phyloP scores from a whole-genome alignment of 441 rosid species.

The Bruguiera hainesii region DNA sequence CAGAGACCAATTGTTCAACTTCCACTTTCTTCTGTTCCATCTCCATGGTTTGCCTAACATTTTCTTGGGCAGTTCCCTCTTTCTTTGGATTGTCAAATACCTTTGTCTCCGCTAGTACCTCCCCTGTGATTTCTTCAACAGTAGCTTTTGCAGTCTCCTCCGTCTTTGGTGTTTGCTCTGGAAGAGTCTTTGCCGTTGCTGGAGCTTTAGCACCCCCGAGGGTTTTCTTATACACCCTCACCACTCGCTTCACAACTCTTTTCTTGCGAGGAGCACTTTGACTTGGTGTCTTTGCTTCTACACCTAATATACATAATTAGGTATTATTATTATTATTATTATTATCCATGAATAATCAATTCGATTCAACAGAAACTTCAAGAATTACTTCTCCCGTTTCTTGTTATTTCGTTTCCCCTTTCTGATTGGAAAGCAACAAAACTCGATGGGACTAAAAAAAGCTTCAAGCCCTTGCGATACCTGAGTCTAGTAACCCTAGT shows the following conservation, averaged over 20 bases:
- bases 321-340: background rate
- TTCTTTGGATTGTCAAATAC: conserved; percentile 12
- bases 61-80: conserved; percentile 18
- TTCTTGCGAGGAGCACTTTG: conserved; percentile 27
- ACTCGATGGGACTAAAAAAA: background rate
- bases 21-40: conserved; percentile 11
- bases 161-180: conserved; percentile 15
- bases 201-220: conserved; percentile 25
- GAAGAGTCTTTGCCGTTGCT: conserved; percentile 22
- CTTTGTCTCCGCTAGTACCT: conserved; percentile 16
- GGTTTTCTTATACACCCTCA: conserved; percentile 31
- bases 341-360: background rate
- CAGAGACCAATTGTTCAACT: conserved; percentile 20
- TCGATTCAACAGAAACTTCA: background rate
- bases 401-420: too few relatives aligned
- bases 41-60: conserved; percentile 14
- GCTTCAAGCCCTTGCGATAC: background rate
- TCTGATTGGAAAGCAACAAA: too few relatives aligned
- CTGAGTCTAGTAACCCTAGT: background rate
- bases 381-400: too few relatives aligned
- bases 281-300: conserved; percentile 21
- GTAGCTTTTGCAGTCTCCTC: conserved; percentile 24
- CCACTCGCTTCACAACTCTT: conserved; percentile 27
- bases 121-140: conserved; percentile 24
- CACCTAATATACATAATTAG: conserved; percentile 16